Base-by-base conservation (phyloP, 2,329 filamentous ascomycete species). In the Cordyceps fumosorosea region DNA sequence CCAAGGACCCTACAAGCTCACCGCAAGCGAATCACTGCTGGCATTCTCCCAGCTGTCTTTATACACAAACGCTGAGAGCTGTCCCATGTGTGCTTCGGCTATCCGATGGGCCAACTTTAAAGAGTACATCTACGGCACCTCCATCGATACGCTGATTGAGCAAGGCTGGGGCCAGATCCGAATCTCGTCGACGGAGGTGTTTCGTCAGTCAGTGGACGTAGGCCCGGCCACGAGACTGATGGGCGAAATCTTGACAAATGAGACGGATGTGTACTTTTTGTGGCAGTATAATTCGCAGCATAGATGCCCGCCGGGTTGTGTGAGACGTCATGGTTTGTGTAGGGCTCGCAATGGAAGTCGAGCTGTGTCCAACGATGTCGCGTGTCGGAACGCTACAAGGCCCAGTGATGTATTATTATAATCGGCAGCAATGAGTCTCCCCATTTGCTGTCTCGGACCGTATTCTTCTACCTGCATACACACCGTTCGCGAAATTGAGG, bases 51-150 rank as follows among this genome's bases (percentile, higher is more conserved):
- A 74, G 18, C 69, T 85, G n/a, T 77, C 77, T 5, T 69, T 84
- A 3, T 84, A 85, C 69, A 84, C 82, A 24, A 85, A 82, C 67
- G 82, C 78, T 2, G 82, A 85, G 69, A 79, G 77, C 62, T 85
- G 82, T 68, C 79, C 81, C 7, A 85, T 84, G 79, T 85, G 83
- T 66, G 81, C 82, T 1, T 77, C 80, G 7, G 82, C 81, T 0
- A 83, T 84, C 64, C 77, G 81, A 1, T 84, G 80, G 80, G 75
- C 81, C 0, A 80, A 80, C 0, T 83, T 85, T 72, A 74, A 72
- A 44, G 82, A 84, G 70, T 82, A 81, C 67, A 75, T 85, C 8
- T 84, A 80, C 66, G 81, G 81, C 6, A 83, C 80, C 1, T 78
- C 74, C 29, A 81, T 83, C 63, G 72, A 77, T 26, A 74, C 70